Base-by-base conservation (phyloP, 2,329 filamentous ascomycete species). In the Rutstroemia sp. region DNA sequence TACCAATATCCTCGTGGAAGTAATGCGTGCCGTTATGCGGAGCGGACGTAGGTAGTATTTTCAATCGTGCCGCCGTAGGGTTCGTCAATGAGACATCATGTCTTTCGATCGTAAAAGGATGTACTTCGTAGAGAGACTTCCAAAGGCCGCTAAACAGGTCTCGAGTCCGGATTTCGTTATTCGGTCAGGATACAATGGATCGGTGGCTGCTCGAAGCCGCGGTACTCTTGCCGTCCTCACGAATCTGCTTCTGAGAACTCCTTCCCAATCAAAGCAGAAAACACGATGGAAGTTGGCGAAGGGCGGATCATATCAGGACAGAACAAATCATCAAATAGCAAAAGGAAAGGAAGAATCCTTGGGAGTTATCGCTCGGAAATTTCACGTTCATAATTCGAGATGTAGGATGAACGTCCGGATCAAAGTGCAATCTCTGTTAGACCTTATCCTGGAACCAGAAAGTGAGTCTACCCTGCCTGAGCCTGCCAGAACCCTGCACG, bases 1-100 rank as follows among this genome's bases (percentile, higher is more conserved):
- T 49, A 21, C 23, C n/a, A 48, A n/a, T 40, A 4, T 34, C 52
- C 34, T n/a, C 19, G 36, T 17, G 19, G 38, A 30, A 34, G 30
- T 27, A 6, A 8, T 34, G 19, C n/a, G 23, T 23, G 19, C 14
- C 27, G 34, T 21, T 46, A 25, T 23, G 36, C 51, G 21, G 40
- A 39, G 51, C 44, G 46, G 40, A 51, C 39, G 51, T 48, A 58
- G 42, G 30, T 50, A n/a, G 14, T 54, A 9, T 48, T 49, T 9
- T 49, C n/a, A 42, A 42, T 49, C 23, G 52, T 40, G 17, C 45
- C 52, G 36, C 23, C 25, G 45, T 48, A 34, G 21, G 47, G 52
- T 39, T 47, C 23, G n/a, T 47, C 48, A 36, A 58, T 47, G 57
- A 55, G 44, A 58, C 51, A 51, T 46, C 25, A 42, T 58, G 51